These are phyloP conservation scores for Teunomyces pallodes DNA, from an alignment of 805 yeast species.

Conservation along the genomic window DNA sequence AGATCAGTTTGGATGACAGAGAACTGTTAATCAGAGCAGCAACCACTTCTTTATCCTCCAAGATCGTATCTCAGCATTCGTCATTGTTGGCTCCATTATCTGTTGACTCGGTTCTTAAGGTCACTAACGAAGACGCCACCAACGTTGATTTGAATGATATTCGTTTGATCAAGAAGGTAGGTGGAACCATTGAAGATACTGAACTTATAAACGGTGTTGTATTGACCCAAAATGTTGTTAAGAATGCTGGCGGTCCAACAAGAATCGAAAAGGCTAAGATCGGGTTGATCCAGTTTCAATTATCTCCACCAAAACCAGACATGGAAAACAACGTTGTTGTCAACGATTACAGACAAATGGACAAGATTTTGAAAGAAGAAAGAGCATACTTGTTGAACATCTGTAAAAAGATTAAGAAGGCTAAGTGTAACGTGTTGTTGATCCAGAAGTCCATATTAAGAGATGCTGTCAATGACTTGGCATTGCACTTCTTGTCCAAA, in stretches of 20 bases:
- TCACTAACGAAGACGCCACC: conserved; percentile 57
- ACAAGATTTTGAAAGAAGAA: conserved; percentile 95
- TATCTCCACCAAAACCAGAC: conserved; percentile 96
- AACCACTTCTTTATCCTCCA: conserved; percentile 87
- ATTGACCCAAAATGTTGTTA: conserved; percentile 84
- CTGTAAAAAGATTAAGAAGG: conserved; percentile 93
- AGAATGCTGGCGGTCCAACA: conserved; percentile 91
- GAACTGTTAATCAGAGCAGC: conserved; percentile 90
- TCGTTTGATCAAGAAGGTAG: conserved; percentile 87
- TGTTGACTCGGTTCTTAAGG: conserved; percentile 87
- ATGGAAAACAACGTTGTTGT: conserved; percentile 97
- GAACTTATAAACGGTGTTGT: conserved; percentile 91
- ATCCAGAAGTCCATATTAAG: conserved; percentile 91
- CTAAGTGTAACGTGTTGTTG: conserved; percentile 89
- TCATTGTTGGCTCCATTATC: conserved; percentile 86
- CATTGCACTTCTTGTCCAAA: conserved; percentile 91
- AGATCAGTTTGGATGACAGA: conserved; percentile 74
- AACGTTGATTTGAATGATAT: conserved; percentile 85
- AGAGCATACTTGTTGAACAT: conserved; percentile 91
- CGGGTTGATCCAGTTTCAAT: conserved; percentile 88
- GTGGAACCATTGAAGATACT: conserved; percentile 97
- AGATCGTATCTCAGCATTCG: conserved; percentile 92
- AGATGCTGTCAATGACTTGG: conserved; percentile 92
- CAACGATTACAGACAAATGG: conserved; percentile 98
- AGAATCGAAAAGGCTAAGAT: conserved; percentile 91